phyloP scores from a whole-genome alignment of 768 basidiomycete genomes.

The Phlebiopsis gigantea region DNA sequence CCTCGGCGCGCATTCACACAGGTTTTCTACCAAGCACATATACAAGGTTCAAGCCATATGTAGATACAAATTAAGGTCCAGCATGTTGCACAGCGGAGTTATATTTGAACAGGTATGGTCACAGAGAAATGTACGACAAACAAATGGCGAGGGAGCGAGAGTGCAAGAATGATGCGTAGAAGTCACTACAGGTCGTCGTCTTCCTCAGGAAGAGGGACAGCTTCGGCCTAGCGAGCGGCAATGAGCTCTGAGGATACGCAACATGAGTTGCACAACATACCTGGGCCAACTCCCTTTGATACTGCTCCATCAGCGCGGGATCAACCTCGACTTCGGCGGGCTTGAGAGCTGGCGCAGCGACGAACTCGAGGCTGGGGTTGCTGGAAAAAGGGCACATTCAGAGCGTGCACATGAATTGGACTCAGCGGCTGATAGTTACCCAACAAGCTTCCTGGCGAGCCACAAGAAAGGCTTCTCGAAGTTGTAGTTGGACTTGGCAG shows the following conservation, averaged over 20 bases:
- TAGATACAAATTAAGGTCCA: background rate
- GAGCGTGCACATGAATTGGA: background rate
- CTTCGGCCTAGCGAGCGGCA: conserved; percentile 57
- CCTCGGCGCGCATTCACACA: background rate
- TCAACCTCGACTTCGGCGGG: conserved; percentile 93
- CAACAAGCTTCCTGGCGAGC: conserved; percentile 96
- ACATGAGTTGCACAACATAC: conserved; percentile 32
- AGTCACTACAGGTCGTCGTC: conserved; percentile 58
- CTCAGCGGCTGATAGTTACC: conserved; percentile 45
- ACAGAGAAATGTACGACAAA: conserved; percentile 18
- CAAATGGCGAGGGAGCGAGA: conserved; percentile 13
- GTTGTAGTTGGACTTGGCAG: conserved; percentile 99
- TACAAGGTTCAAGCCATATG: background rate
- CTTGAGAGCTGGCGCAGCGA: conserved; percentile 91
- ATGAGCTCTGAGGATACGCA: background rate
- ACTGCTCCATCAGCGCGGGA: conserved; percentile 67
- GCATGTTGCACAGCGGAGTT: conserved; percentile 12
- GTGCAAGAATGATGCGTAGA: conserved; percentile 9
- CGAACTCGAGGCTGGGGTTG: conserved; percentile 86
- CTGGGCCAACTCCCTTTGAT: conserved; percentile 68
- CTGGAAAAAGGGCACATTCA: conserved; percentile 32
- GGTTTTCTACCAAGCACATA: background rate
- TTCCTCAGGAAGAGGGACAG: conserved; percentile 95
- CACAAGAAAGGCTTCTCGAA: conserved; percentile 99
- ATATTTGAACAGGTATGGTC: conserved; percentile 20